Conservation (phyloP, 2,329 filamentous ascomycete genomes). For the Tolypocladium nubicola region DNA sequence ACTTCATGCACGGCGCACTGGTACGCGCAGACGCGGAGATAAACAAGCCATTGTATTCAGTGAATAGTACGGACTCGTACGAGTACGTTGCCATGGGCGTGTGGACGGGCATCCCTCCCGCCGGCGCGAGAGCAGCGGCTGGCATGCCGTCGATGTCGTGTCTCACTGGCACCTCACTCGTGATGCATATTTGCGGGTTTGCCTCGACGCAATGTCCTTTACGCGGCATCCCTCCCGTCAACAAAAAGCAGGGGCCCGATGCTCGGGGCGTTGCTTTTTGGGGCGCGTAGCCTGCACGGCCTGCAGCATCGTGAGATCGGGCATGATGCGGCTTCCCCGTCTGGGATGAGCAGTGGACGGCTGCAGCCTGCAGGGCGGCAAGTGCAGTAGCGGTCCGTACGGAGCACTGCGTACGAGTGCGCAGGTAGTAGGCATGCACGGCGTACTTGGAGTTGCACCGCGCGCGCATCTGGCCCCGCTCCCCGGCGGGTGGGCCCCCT, state of each 20-base stretch:
- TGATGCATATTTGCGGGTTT: neutral
- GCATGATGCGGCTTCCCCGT: neutral
- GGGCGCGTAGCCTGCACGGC: neutral
- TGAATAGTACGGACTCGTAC: neutral
- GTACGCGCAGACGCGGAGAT: neutral
- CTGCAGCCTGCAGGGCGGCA: neutral
- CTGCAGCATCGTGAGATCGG: neutral
- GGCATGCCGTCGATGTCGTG: neutral
- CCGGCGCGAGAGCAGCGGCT: neutral
- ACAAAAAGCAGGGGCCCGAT: neutral
- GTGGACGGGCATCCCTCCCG: neutral
- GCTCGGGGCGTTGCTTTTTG: neutral
- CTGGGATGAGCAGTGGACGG: neutral
- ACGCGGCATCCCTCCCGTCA: neutral
- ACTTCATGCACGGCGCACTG: neutral
- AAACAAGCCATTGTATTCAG: too few relatives aligned
- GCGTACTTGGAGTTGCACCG: too few relatives aligned
- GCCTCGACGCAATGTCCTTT: neutral
- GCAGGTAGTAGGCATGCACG: too few relatives aligned
- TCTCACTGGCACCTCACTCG: neutral
- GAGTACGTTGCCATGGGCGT: neutral
- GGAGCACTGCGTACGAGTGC: too few relatives aligned
- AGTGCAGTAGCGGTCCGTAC: neutral
- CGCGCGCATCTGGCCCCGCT: too few relatives aligned
- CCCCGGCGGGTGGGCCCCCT: neutral